Percentiles rank a stretch among this genome's conserved stretches.
phyloP scores from a whole-genome alignment of 75 land plant genomes.

The Larix kaempferi region DNA sequence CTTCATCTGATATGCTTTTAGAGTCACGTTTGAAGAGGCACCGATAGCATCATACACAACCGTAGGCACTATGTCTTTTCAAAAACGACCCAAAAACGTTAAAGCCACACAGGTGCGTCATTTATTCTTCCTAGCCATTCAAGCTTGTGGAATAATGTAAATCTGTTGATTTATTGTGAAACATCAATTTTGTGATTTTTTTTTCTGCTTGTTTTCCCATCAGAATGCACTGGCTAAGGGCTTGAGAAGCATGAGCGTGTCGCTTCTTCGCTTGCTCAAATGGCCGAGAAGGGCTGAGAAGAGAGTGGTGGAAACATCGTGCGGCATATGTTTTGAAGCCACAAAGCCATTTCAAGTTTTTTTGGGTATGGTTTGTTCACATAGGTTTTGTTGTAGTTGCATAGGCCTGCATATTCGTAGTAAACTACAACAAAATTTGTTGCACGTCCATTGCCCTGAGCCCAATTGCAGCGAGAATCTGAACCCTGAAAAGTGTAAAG shows the following conservation, averaged over 20 bases:
- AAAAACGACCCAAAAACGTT: not conserved
- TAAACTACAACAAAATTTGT: constrained; percentile 37
- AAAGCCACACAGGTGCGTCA: not conserved
- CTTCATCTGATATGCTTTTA: not conserved
- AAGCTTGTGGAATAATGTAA: not conserved
- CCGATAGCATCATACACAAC: not conserved
- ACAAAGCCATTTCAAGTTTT: constrained; percentile 7
- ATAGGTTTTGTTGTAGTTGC: constrained; percentile 45
- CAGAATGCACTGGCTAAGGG: not conserved
- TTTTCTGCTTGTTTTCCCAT: not conserved
- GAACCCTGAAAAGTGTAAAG: constrained; percentile 14
- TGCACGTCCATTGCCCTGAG: constrained; percentile 33
- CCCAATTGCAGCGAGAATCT: constrained; percentile 21
- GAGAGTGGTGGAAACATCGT: not conserved
- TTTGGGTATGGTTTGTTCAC: constrained; percentile 21
- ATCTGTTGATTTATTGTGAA: not conserved
- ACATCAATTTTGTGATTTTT: not conserved
- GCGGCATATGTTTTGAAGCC: constrained; percentile 43
- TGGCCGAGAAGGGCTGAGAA: not conserved
- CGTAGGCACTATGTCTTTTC: not conserved
- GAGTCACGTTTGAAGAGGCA: constrained; percentile 1
- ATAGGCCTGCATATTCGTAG: constrained; percentile 20
- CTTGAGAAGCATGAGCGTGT: not conserved
- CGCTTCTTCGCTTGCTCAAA: not conserved
- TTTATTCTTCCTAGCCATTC: not conserved